Conservation (phyloP, 2,329 filamentous ascomycete species). For the Hypocreales sp. region DNA sequence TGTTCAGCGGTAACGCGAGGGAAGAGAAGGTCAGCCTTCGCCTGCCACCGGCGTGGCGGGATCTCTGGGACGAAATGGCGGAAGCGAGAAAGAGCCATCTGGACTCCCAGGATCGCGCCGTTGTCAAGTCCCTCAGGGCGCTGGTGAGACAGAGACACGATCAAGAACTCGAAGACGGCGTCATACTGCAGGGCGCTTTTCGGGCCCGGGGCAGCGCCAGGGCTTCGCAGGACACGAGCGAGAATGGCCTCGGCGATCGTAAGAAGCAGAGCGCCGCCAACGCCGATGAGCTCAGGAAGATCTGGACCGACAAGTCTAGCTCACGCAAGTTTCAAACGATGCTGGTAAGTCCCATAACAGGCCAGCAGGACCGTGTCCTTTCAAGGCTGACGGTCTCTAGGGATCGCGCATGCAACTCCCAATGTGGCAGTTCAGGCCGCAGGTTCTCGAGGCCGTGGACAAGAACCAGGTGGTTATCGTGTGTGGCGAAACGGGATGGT, state of each 20-base stretch:
- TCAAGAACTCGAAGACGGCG: constrained; percentile 55
- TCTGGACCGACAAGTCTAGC: constrained; percentile 43
- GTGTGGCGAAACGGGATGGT: constrained; percentile 90
- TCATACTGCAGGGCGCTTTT: constrained; percentile 66
- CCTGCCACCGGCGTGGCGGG: constrained; percentile 66
- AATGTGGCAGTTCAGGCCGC: constrained; percentile 71
- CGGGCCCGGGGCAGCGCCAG: constrained; percentile 39
- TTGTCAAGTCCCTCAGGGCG: constrained; percentile 52
- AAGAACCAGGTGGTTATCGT: constrained; percentile 78
- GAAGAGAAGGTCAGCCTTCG: constrained; percentile 76
- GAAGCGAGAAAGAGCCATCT: constrained; percentile 53
- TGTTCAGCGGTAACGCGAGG: constrained; percentile 62
- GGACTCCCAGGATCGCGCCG: constrained; percentile 54
- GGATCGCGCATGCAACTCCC: constrained; percentile 64
- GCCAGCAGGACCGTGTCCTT: neutral
- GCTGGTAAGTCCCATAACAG: constrained; percentile 34
- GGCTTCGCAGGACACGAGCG: constrained; percentile 28
- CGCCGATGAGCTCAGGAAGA: constrained; percentile 35
- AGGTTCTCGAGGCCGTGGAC: constrained; percentile 64
- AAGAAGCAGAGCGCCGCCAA: constrained; percentile 20
- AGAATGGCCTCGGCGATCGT: constrained; percentile 31
- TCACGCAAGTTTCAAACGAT: constrained; percentile 58
- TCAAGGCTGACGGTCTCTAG: constrained; percentile 9
- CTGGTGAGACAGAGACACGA: constrained; percentile 54
- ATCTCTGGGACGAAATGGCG: constrained; percentile 70